These are phyloP conservation scores for Zangia roseola DNA, from an alignment of 768 basidiomycete species.

Conservation along the genomic window DNA sequence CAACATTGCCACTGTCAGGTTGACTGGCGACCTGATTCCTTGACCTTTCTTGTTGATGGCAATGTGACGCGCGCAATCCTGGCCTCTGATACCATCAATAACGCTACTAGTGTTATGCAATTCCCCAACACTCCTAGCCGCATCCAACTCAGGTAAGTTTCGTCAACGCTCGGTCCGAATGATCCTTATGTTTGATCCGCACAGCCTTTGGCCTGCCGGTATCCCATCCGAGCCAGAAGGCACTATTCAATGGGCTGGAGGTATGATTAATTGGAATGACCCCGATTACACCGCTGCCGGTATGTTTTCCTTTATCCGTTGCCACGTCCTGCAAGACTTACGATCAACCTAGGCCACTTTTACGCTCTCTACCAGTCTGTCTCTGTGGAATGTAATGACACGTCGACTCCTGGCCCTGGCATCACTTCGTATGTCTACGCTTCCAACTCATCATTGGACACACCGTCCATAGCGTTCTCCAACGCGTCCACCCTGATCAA, in stretches of 20 bases:
- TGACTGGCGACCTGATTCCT: slow-evolving; percentile 71
- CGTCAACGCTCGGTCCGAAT: not conserved
- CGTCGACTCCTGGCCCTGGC: slow-evolving; percentile 39
- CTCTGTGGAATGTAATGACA: slow-evolving; percentile 61
- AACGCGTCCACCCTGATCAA: slow-evolving; percentile 57
- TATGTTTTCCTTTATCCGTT: slow-evolving; percentile 16
- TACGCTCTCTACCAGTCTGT: slow-evolving; percentile 63
- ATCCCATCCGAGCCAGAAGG: slow-evolving; percentile 58
- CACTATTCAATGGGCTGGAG: slow-evolving; percentile 78
- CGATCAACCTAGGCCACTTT: slow-evolving; percentile 54
- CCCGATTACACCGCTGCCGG: slow-evolving; percentile 73
- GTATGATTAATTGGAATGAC: slow-evolving; percentile 79
- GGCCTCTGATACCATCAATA: slow-evolving; percentile 54
- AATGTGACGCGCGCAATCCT: slow-evolving; percentile 67
- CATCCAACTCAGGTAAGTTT: slow-evolving; percentile 70
- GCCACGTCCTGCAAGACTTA: not conserved
- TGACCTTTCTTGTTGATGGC: slow-evolving; percentile 72
- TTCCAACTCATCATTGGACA: slow-evolving; percentile 48
- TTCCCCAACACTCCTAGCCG: slow-evolving; percentile 81
- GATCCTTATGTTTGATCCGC: not conserved
- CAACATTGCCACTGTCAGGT: slow-evolving; percentile 43
- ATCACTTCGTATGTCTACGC: slow-evolving; percentile 67
- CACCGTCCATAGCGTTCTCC: slow-evolving; percentile 55
- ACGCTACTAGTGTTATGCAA: slow-evolving; percentile 49
- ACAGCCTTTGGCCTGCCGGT: slow-evolving; percentile 80